phyloP scores from a whole-genome alignment of 805 yeast genomes.

The Candida easanensis region DNA sequence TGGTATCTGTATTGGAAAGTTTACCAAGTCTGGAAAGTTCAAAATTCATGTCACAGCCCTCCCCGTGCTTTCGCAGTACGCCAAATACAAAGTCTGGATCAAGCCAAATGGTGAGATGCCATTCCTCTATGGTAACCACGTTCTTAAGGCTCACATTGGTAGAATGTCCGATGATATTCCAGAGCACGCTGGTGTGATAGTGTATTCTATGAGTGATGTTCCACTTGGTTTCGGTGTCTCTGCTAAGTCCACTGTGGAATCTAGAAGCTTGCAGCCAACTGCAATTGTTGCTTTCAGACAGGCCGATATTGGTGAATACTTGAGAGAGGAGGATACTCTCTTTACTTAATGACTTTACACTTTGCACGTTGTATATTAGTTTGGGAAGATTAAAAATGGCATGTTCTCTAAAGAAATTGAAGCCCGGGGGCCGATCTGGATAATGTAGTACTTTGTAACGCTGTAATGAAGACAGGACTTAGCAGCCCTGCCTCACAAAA shows the following conservation, averaged over 20 bases:
- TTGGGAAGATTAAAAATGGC: background rate
- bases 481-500: too few relatives aligned
- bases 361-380: background rate
- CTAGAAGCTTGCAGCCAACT: constrained; percentile 86
- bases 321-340: constrained; percentile 96
- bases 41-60: constrained; percentile 92
- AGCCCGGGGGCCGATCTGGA: too few relatives aligned
- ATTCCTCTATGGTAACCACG: constrained; percentile 92
- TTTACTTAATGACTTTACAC: constrained; percentile 58
- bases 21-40: constrained; percentile 96
- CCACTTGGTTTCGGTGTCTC: constrained; percentile 96
- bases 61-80: constrained; percentile 77
- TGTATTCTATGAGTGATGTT: constrained; percentile 86
- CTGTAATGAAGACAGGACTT: too few relatives aligned
- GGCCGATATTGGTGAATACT: constrained; percentile 94
- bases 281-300: constrained; percentile 95
- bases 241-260: constrained; percentile 87
- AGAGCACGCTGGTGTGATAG: constrained; percentile 94
- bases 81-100: constrained; percentile 94
- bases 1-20: constrained; percentile 93
- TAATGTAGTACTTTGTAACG: too few relatives aligned
- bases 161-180: constrained; percentile 97
- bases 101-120: constrained; percentile 99
- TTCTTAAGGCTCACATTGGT: constrained; percentile 93
- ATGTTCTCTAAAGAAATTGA: background rate